A percentile compares a stretch with the other conserved stretches of the same genome.
Evolutionary conservation across 495 filamentous ascomycete species (phyloP).

Genomic region (Patellaria atrata): DNA sequence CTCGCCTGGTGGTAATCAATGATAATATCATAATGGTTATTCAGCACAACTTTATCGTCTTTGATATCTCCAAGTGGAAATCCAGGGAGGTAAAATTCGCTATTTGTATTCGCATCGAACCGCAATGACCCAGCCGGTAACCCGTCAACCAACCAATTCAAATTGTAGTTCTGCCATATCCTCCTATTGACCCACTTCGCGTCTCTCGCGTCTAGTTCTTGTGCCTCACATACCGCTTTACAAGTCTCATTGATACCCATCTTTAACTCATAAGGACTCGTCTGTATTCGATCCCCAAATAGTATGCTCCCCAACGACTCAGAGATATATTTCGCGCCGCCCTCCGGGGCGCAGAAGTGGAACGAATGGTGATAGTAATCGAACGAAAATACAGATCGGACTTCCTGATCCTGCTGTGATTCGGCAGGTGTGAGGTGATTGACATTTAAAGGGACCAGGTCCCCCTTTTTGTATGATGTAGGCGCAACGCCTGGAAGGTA

Average conservation of each 20-base stretch:
- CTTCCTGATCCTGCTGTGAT: slow-evolving; percentile 54
- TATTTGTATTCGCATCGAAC: slow-evolving; percentile 53
- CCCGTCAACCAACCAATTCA: slow-evolving; percentile 94
- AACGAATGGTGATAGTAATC: slow-evolving; percentile 88
- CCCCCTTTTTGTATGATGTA: slow-evolving; percentile 65
- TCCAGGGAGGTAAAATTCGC: slow-evolving; percentile 70
- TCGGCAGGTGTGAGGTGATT: slow-evolving; percentile 80
- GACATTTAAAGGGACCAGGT: slow-evolving; percentile 76
- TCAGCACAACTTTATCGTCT: slow-evolving; percentile 40
- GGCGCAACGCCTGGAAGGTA: slow-evolving; percentile 94
- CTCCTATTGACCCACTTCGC: slow-evolving; percentile 68
- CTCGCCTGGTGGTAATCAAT: slow-evolving; percentile 78
- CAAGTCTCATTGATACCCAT: slow-evolving; percentile 80
- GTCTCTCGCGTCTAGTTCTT: slow-evolving; percentile 49
- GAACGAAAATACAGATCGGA: slow-evolving; percentile 83
- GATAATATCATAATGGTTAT: slow-evolving; percentile 92
- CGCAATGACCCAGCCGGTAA: slow-evolving; percentile 74
- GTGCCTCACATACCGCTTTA: slow-evolving; percentile 54
- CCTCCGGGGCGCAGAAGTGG: slow-evolving; percentile 69
- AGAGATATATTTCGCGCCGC: slow-evolving; percentile 55
- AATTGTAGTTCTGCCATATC: slow-evolving; percentile 68
- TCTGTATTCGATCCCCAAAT: slow-evolving; percentile 90
- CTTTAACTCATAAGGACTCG: slow-evolving; percentile 73
- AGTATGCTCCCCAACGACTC: slow-evolving; percentile 92
- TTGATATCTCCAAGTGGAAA: slow-evolving; percentile 61